These are phyloP conservation scores for Inga laurina DNA, from an alignment of 306 rosid genomes.

Conservation along the genomic window DNA sequence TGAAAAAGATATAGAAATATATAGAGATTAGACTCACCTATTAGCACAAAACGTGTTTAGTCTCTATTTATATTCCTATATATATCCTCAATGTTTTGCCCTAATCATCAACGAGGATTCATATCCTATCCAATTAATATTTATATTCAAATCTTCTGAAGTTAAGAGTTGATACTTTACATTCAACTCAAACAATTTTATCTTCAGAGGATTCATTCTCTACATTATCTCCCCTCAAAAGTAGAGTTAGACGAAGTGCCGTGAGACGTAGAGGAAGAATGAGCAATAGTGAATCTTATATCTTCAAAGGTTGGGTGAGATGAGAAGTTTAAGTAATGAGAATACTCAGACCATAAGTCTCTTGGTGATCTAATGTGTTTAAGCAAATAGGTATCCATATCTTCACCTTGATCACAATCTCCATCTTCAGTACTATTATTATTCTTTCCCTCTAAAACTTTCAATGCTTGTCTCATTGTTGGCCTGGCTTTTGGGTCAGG, in stretches of 20 bases:
- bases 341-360: conserved; percentile 45
- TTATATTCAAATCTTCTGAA: neutral
- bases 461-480: conserved; percentile 75
- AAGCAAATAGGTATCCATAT: conserved; percentile 55
- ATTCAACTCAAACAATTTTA: neutral
- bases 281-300: conserved; percentile 27
- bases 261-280: conserved; percentile 52
- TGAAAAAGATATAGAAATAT: neutral
- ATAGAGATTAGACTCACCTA: neutral
- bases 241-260: conserved; percentile 50
- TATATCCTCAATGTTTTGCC: too few relatives aligned
- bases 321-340: conserved; percentile 36
- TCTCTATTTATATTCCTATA: too few relatives aligned
- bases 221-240: conserved; percentile 52
- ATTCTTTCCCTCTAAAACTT: conserved; percentile 61
- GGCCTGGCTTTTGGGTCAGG: conserved; percentile 71
- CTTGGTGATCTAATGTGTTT: conserved; percentile 44
- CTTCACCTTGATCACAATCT: conserved; percentile 54
- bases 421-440: conserved; percentile 11
- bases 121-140: too few relatives aligned
- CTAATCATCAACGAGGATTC: neutral
- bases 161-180: neutral
- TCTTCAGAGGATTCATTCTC: neutral
- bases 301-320: conserved; percentile 78
- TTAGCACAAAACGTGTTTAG: neutral